Percentiles rank a stretch among this genome's conserved stretches.
Conservation (phyloP, 176 grass and related monocot species). For the Olyra latifolia region DNA sequence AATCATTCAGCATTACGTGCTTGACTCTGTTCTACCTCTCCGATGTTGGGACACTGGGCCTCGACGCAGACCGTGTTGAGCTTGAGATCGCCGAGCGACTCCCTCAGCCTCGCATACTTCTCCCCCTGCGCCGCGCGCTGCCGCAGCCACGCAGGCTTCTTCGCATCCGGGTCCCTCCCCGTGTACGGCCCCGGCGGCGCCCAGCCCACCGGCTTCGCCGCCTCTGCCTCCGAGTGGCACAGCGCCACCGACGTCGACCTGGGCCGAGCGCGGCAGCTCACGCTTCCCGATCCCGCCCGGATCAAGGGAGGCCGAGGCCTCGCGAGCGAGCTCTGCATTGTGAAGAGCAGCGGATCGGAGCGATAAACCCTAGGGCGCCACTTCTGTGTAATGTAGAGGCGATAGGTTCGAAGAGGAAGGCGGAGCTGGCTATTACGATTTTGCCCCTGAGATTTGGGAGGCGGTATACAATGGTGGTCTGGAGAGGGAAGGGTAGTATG, state of each 20-base stretch:
- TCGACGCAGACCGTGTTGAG: slow-evolving; percentile 93
- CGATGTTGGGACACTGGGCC: slow-evolving; percentile 94
- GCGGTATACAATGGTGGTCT: rapidly evolving
- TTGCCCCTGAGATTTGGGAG: not conserved
- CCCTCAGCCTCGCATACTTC: slow-evolving; percentile 60
- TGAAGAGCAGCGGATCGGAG: slow-evolving; percentile 14
- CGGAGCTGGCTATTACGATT: not conserved
- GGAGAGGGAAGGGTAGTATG: not conserved
- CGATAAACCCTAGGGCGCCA: slow-evolving; percentile 24
- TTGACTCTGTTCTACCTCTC: slow-evolving; percentile 52
- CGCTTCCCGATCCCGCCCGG: not conserved
- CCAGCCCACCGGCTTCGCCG: slow-evolving; percentile 5
- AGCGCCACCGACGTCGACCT: not conserved
- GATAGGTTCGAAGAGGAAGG: not conserved
- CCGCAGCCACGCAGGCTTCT: slow-evolving; percentile 87
- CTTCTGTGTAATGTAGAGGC: not conserved
- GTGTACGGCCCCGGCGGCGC: slow-evolving; percentile 59
- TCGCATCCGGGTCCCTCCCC: slow-evolving; percentile 58
- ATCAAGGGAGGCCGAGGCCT: slow-evolving; percentile 4
- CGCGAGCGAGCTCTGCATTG: slow-evolving; percentile 37
- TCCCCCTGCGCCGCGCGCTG: slow-evolving; percentile 79
- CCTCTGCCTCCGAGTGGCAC: slow-evolving; percentile 33
- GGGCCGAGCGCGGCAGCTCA: not conserved
- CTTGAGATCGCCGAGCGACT: slow-evolving; percentile 71
- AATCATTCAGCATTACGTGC: not conserved